A percentile compares a stretch with the other conserved stretches of the same genome.
phyloP scores from a whole-genome alignment of 495 filamentous ascomycete genomes.

The Penicillium macrosclerotiorum region DNA sequence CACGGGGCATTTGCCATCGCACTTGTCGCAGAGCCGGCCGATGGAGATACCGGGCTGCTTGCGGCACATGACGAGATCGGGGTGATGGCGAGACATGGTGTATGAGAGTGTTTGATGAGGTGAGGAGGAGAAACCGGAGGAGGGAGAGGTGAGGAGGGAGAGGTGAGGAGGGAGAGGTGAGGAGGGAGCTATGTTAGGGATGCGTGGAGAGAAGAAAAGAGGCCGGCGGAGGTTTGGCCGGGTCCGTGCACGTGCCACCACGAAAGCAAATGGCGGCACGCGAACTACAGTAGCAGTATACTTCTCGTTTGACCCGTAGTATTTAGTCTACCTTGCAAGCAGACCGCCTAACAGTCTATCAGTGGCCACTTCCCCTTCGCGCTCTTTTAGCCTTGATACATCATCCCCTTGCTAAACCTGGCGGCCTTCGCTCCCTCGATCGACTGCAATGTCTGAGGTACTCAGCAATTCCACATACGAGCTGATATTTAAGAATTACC shows the following conservation, averaged over 20 bases:
- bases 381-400: no score
- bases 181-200: conserved; percentile 2
- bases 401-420: no score
- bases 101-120: conserved; percentile 4
- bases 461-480: neutral
- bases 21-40: conserved; percentile 99
- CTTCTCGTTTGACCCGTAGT: no score
- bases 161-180: conserved; percentile 9
- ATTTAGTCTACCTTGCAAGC: no score
- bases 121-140: neutral
- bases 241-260: conserved; percentile 21
- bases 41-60: conserved; percentile 98
- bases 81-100: conserved; percentile 40
- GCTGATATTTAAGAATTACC: neutral
- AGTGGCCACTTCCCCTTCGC: no score
- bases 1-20: conserved; percentile 98
- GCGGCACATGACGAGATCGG: conserved; percentile 98
- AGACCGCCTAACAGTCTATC: no score
- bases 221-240: conserved; percentile 18
- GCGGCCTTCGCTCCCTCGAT: neutral
- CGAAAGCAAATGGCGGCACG: no score
- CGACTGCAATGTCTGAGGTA: neutral
- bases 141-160: neutral
- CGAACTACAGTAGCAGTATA: no score
- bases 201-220: conserved; percentile 23